Conservation (phyloP, 2,329 filamentous ascomycete genomes). For the Albifimbria verrucaria region DNA sequence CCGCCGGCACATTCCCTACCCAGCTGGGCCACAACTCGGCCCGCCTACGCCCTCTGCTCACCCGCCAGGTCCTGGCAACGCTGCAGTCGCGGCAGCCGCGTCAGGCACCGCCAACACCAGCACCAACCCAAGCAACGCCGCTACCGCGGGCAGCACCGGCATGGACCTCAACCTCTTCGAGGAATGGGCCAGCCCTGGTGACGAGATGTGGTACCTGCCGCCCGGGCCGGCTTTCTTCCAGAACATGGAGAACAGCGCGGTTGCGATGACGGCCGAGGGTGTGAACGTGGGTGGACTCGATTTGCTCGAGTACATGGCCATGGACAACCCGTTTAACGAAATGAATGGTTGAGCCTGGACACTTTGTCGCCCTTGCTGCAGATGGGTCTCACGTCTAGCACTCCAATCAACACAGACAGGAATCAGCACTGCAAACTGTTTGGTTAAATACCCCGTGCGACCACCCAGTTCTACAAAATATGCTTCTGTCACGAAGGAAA, state of each 20-base stretch:
- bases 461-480: too few species aligned
- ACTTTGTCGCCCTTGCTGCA: too few species aligned
- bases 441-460: too few species aligned
- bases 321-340: slow-evolving; percentile 35
- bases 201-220: slow-evolving; percentile 66
- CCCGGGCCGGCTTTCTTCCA: slow-evolving; percentile 63
- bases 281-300: slow-evolving; percentile 66
- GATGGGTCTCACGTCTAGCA: too few species aligned
- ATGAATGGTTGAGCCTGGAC: background rate
- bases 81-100: slow-evolving; percentile 7
- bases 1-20: slow-evolving; percentile 50
- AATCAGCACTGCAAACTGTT: too few species aligned
- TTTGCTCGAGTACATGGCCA: slow-evolving; percentile 65
- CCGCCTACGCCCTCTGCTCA: slow-evolving; percentile 46
- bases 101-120: too few species aligned
- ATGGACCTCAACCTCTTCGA: slow-evolving; percentile 44
- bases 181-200: slow-evolving; percentile 53
- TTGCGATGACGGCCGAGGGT: slow-evolving; percentile 65
- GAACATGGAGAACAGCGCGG: slow-evolving; percentile 57
- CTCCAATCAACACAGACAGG: too few species aligned
- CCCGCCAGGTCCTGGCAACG: background rate
- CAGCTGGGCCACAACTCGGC: slow-evolving; percentile 46
- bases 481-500: too few species aligned
- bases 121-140: background rate
- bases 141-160: slow-evolving; percentile 20